Base-by-base conservation (phyloP, 2,329 filamentous ascomycete species). In the Colletotrichum camelliae region DNA sequence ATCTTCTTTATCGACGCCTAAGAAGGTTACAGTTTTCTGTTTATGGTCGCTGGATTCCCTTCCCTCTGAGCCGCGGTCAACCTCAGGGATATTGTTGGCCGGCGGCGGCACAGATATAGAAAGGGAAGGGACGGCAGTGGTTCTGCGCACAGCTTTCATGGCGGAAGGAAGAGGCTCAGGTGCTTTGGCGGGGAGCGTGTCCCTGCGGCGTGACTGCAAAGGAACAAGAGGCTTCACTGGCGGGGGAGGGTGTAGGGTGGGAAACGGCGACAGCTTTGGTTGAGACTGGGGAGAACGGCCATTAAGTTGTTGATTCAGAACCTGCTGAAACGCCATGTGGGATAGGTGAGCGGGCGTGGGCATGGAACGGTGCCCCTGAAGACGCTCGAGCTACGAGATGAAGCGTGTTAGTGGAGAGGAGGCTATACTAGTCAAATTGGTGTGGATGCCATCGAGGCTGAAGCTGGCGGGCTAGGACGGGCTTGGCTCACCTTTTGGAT, bases 401-500 rank as follows among this genome's bases (percentile, higher is more conserved):
- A 67, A 67, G 67, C 43, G 33, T 76, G 70, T 74, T 76, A 76
- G 71, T 77, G 70, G 69, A 58, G 31, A 62, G 67, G 60, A 69
- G 60, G 67, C 52, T 43, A 64, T 70, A 29, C 43, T 72, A 73
- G 72, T 33, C 74, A 74, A 74, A 58, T 60, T 72, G 43, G 57
- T 65, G 52, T 57, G 29, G 69, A 39, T 67, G 61, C 48, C 21
- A 70, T 58, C n/a, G 21, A 31, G 48, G 70, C 37, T 24, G 33
- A 61, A 74, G 74, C 70, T 65, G 58, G 61, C 27, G 68, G 58
- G 21, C 37, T 69, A 69, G 61, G 70, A 57, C 72, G 21, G 67
- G 64, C 68, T 70, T 35, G 62, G 37, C 76, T 85, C 85, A 92
- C 91, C 88, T 90, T 91, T 82, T 86, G 87, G 80, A 86, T 86